Conservation (phyloP, 2,329 filamentous ascomycete species). For the Penicillium sp. region DNA sequence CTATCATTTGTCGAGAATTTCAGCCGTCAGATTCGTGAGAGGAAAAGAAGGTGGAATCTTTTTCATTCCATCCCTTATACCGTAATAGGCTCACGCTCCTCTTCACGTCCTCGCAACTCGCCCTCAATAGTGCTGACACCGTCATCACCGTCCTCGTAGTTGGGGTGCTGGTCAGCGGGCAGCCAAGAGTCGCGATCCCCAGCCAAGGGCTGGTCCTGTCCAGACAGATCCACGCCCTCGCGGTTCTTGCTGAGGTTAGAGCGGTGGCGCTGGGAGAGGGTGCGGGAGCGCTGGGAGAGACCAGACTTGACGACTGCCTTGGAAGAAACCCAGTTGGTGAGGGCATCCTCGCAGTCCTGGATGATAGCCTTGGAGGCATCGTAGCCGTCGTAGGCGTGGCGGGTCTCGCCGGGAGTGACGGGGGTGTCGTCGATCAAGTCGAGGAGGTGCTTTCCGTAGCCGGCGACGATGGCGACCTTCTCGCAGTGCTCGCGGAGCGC, state of each 20-base stretch:
- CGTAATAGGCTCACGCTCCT: slow-evolving; percentile 36
- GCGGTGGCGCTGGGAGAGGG: slow-evolving; percentile 78
- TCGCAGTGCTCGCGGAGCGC: slow-evolving; percentile 96
- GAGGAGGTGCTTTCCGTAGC: slow-evolving; percentile 96
- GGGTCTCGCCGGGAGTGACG: slow-evolving; percentile 94
- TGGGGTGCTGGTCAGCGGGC: slow-evolving; percentile 62
- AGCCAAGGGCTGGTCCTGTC: slow-evolving; percentile 76
- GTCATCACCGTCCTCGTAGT: slow-evolving; percentile 48
- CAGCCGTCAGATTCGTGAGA: slow-evolving; percentile 17
- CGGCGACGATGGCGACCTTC: slow-evolving; percentile 96
- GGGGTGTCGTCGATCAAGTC: slow-evolving; percentile 95
- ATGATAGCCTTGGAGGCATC: slow-evolving; percentile 98
- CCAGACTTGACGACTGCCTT: slow-evolving; percentile 86
- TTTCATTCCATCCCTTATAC: slow-evolving; percentile 12
- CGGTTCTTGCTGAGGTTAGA: slow-evolving; percentile 67
- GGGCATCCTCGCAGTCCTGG: slow-evolving; percentile 95
- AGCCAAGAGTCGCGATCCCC: slow-evolving; percentile 81
- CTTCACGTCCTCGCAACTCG: slow-evolving; percentile 38
- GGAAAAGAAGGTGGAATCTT: neutral
- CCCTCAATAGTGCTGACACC: slow-evolving; percentile 35
- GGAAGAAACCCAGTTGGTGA: slow-evolving; percentile 94
- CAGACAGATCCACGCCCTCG: slow-evolving; percentile 78
- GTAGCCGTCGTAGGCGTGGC: slow-evolving; percentile 94
- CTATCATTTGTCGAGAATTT: neutral
- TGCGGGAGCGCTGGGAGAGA: slow-evolving; percentile 83